A percentile compares a stretch with the other conserved stretches of the same genome.
Evolutionary conservation across 306 rosid genomes (phyloP).

Genomic region (Vigna radiata): DNA sequence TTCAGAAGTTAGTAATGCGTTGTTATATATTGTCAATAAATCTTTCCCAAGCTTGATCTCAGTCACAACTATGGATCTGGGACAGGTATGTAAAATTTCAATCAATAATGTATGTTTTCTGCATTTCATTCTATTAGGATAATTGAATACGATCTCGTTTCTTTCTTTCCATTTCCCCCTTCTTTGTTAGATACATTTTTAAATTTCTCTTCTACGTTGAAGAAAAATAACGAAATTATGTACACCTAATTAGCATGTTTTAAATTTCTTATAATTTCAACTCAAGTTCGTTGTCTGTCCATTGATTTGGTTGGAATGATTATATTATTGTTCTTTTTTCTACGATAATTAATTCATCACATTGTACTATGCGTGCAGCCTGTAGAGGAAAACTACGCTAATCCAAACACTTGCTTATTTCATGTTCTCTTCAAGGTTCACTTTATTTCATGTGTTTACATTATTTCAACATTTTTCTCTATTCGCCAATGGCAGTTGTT

Average conservation of each 20-base stretch:
- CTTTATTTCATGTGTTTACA: neutral
- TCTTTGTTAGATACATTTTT: neutral
- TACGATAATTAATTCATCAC: neutral
- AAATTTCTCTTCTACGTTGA: neutral
- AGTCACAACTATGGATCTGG: conserved; percentile 43
- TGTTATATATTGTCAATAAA: neutral
- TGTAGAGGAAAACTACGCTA: conserved; percentile 78
- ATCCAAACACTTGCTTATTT: conserved; percentile 83
- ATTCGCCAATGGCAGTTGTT: conserved; percentile 11
- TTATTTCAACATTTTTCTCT: neutral
- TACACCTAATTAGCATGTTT: no score
- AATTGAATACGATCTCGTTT: neutral
- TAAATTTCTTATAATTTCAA: neutral
- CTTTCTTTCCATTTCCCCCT: no score
- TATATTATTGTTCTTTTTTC: neutral
- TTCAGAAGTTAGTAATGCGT: neutral
- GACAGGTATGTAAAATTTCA: conserved; percentile 38
- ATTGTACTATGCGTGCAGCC: conserved; percentile 56
- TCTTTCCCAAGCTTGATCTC: neutral
- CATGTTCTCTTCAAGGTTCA: conserved; percentile 86
- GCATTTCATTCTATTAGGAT: neutral
- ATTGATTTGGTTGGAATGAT: neutral
- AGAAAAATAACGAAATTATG: neutral
- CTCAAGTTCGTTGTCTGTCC: neutral
- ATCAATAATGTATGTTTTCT: neutral